Base-by-base conservation (phyloP, 1,139 yeast species). In the Debaryomycetaceae sp. region DNA sequence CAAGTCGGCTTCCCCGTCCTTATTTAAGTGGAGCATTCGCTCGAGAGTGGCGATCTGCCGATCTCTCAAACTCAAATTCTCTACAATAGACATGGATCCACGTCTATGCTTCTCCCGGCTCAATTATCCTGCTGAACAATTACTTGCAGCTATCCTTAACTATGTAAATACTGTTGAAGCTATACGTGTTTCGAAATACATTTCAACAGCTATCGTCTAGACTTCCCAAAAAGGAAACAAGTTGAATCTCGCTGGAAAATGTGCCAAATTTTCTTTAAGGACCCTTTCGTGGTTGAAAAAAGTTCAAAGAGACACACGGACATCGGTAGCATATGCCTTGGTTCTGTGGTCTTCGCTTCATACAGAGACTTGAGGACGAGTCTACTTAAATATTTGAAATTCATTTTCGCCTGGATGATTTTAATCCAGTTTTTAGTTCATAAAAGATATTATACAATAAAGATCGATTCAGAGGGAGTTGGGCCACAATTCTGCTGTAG, bases 1-100 rank as follows among this genome's bases (percentile, higher is more conserved):
- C 43, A 79, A 63, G 50, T 80, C 83, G 6, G 79, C 64, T 17
- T 73, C 50, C 5, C 80, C 81, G 27, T 77, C 82, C 46, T 80
- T 74, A 68, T 88, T 88, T 59, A 89, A 75, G 58, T 86, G 85
- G 53, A 91, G 81, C 95, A 91, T 87, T 50, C 83, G 85, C 74
- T 87, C 87, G 59, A 90, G 75, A 38, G 85, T 74, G 33, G 52
- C 45, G 39, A 68, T 70, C 52, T 70, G 75, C 50, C 65, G 63
- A 44, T 63, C 67, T 47, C 75, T 57, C 52, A 72, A 60, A 46
- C 60, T 58, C 37, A 49, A 42, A 27, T 56, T 54, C 35, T 55
- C 60, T 24, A 45, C 45, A 17, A 50, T 42, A 14, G 63, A 53
- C 63, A 59, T 60, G 37, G 34, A 13, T 13, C 8, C n/a, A 8